Percentiles rank a stretch among this genome's conserved stretches.
Conservation (phyloP, 768 basidiomycete species). For the Saitozyma sp. region DNA sequence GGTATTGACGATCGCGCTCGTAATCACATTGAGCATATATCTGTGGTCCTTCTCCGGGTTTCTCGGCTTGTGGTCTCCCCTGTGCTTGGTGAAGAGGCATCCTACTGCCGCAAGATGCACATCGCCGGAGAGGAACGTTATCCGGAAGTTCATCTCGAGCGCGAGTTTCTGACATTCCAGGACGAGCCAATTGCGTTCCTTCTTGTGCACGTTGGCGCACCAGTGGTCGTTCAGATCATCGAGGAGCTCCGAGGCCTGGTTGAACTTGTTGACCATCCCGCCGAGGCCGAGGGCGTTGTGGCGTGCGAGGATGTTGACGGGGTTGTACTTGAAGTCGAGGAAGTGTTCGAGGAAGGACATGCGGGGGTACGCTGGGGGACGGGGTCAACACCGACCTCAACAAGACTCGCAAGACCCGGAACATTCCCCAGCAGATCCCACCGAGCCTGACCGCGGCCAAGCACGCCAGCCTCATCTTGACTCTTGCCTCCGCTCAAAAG, state of each 20-base stretch:
- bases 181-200: slow-evolving; percentile 87
- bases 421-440: no score
- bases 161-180: slow-evolving; percentile 75
- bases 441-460: no score
- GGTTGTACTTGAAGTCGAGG: slow-evolving; percentile 79
- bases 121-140: slow-evolving; percentile 88
- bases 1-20: slow-evolving; percentile 81
- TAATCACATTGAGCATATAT: slow-evolving; percentile 76
- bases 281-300: slow-evolving; percentile 67
- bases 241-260: slow-evolving; percentile 71
- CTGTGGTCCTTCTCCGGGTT: slow-evolving; percentile 66
- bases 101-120: slow-evolving; percentile 87
- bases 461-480: no score
- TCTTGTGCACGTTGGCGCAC: slow-evolving; percentile 71
- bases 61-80: slow-evolving; percentile 12
- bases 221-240: slow-evolving; percentile 95
- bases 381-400: neutral
- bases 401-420: no score
- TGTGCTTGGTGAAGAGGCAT: slow-evolving; percentile 34
- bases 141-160: slow-evolving; percentile 62
- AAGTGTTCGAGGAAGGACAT: slow-evolving; percentile 68
- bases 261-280: slow-evolving; percentile 61
- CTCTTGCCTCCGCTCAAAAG: no score
- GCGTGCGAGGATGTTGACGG: slow-evolving; percentile 72
- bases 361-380: slow-evolving; percentile 73